phyloP scores from a whole-genome alignment of 805 yeast genomes.

The Candida hungchunana region DNA sequence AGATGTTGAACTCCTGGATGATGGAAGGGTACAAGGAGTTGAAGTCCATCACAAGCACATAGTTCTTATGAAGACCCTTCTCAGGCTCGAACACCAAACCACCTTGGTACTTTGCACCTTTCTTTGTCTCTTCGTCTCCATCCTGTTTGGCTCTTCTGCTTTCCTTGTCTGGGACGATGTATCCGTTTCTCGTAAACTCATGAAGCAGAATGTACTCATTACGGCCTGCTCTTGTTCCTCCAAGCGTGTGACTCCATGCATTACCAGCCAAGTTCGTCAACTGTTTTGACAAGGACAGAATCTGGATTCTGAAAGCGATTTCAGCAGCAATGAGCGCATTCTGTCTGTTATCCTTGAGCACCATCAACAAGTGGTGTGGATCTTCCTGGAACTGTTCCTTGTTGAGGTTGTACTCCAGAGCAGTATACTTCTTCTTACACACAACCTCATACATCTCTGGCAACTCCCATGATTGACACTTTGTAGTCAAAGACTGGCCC shows the following conservation, averaged over 20 bases:
- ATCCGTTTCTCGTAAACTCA: constrained; percentile 78
- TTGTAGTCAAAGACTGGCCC: constrained; percentile 87
- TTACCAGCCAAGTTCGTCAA: constrained; percentile 93
- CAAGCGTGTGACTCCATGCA: constrained; percentile 92
- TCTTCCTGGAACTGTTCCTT: constrained; percentile 63
- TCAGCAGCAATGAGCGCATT: constrained; percentile 71
- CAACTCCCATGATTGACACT: constrained; percentile 93
- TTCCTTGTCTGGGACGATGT: constrained; percentile 84
- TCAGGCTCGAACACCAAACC: constrained; percentile 97
- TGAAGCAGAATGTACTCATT: constrained; percentile 90
- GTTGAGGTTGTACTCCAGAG: constrained; percentile 71
- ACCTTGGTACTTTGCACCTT: constrained; percentile 73
- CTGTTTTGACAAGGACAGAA: constrained; percentile 84
- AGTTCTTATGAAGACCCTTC: constrained; percentile 86
- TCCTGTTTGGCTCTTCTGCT: constrained; percentile 32
- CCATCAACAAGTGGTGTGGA: constrained; percentile 61
- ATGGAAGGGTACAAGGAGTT: constrained; percentile 95
- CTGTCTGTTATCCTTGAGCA: constrained; percentile 61
- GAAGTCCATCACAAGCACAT: constrained; percentile 94
- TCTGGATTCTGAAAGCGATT: constrained; percentile 77
- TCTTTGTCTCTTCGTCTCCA: constrained; percentile 44
- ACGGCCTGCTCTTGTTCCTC: constrained; percentile 95
- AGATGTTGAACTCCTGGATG: constrained; percentile 94
- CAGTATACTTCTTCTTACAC: constrained; percentile 55
- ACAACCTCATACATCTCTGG: constrained; percentile 86